Evolutionary conservation across 805 yeast species (phyloP).

Genomic region (Huiozyma sinensis): DNA sequence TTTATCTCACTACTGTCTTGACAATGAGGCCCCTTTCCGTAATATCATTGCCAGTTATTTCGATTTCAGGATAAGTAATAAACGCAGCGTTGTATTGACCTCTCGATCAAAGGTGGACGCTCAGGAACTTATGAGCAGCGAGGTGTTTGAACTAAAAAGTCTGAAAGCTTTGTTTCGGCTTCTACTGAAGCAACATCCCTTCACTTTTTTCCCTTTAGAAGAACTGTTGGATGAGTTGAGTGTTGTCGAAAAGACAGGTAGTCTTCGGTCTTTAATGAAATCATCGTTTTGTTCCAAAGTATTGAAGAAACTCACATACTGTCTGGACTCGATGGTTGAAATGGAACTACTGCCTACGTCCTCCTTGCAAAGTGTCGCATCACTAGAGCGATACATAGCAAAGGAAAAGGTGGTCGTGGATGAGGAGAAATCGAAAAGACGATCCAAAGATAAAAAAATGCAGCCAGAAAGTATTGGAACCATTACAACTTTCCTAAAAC

Average conservation of each 20-base stretch:
- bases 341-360: slow-evolving; percentile 3
- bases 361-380: slow-evolving; percentile 5
- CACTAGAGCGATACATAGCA: slow-evolving; percentile 11
- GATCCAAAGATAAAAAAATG: slow-evolving; percentile 4
- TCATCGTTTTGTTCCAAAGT: background rate
- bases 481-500: slow-evolving; percentile 19
- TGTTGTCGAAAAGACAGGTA: background rate
- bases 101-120: no score
- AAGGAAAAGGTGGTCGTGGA: slow-evolving; percentile 2
- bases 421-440: background rate
- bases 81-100: no score
- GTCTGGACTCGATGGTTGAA: slow-evolving; percentile 9
- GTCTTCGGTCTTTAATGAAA: background rate
- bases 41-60: no score
- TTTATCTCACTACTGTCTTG: no score
- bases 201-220: slow-evolving; percentile 19
- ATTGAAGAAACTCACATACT: slow-evolving; percentile 7
- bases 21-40: no score
- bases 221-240: slow-evolving; percentile 3
- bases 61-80: no score
- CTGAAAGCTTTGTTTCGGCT: slow-evolving; percentile 13
- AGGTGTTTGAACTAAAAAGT: no score
- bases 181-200: slow-evolving; percentile 7
- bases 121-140: no score
- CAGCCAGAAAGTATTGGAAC: slow-evolving; percentile 22